Evolutionary conservation across 768 basidiomycete genomes (phyloP), one percentile per base, ranked within the genome.

Genomic region (Serendipita sp.): DNA sequence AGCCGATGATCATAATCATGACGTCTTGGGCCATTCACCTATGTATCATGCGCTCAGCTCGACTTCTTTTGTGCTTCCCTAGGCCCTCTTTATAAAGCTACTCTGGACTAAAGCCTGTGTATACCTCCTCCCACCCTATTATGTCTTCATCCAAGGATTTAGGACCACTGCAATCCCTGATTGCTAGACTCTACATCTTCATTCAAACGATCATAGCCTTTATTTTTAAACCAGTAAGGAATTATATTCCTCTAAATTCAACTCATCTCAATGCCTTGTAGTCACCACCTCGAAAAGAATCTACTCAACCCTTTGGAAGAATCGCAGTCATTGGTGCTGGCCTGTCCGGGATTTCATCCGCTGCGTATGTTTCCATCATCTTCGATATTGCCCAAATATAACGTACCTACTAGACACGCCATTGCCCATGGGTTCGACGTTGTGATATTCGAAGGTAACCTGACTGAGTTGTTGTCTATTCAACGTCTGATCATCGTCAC

Each of bases 371-470:
- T 24, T 50, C 34, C 30, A 42, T 42, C 20, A 11, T 42, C 42
- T 20, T 42, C 42, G 42, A 42, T 42, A 42, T 42, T 42, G 11
- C 42, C 13, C 11, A 20, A n/a, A n/a, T n/a, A 20, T 42, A 42
- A 42, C 42, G n/a, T n/a, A n/a, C n/a, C n/a, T n/a, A 20, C 45
- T 17, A 74, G 74, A 16, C 77, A 81, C 65, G 74, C 74, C 30
- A 74, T 79, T 26, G 73, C 77, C 0, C 79, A 81, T 64, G 77
- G 78, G 17, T 81, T 81, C 64, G 79, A 81, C 31, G 79, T 81
- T 11, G 75, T 77, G 26, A 74, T 81, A 2, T 80, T 74, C 66
- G 80, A 81, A 51, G 45, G 45, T 28, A 17, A n/a, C 9, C 2
- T 9, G 9, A 5, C n/a, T 48, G 34, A 38, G 7, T 38, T 17